These are phyloP conservation scores for Alternaria atra DNA, from an alignment of 2,329 filamentous ascomycete genomes.

Conservation along the genomic window DNA sequence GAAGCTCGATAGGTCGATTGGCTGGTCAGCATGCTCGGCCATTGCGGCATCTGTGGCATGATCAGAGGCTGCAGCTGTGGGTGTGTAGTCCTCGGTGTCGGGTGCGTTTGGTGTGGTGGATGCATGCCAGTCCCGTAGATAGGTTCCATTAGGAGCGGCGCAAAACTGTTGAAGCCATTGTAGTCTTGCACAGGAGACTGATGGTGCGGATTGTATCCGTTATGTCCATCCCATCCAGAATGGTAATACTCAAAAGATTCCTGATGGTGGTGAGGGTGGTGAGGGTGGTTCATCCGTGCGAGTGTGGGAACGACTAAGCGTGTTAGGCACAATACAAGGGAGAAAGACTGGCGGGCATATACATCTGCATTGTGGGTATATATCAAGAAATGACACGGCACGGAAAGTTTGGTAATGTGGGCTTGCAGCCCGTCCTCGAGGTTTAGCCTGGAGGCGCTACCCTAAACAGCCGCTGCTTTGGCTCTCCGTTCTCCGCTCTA, in stretches of 20 bases:
- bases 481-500: too few relatives aligned
- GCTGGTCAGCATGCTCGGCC: constrained; percentile 55
- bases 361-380: constrained; percentile 38
- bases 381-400: constrained; percentile 36
- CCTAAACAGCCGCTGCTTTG: too few relatives aligned
- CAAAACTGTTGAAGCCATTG: constrained; percentile 50
- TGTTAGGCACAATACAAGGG: constrained; percentile 34
- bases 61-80: constrained; percentile 54
- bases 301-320: constrained; percentile 35
- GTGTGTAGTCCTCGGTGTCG: constrained; percentile 46
- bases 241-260: constrained; percentile 47
- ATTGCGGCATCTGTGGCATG: constrained; percentile 49
- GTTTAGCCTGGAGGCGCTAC: constrained; percentile 38
- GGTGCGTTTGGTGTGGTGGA: constrained; percentile 44
- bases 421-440: constrained; percentile 49
- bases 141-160: constrained; percentile 52
- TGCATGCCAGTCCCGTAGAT: constrained; percentile 50
- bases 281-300: constrained; percentile 34
- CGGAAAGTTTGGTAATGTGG: constrained; percentile 41
- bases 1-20: constrained; percentile 52
- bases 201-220: constrained; percentile 45
- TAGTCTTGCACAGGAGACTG: constrained; percentile 53
- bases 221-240: constrained; percentile 43
- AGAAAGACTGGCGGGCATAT: constrained; percentile 42
- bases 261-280: constrained; percentile 40